Base-by-base conservation (phyloP, 257 asterid genomes). In the Plectranthus barbatus region DNA sequence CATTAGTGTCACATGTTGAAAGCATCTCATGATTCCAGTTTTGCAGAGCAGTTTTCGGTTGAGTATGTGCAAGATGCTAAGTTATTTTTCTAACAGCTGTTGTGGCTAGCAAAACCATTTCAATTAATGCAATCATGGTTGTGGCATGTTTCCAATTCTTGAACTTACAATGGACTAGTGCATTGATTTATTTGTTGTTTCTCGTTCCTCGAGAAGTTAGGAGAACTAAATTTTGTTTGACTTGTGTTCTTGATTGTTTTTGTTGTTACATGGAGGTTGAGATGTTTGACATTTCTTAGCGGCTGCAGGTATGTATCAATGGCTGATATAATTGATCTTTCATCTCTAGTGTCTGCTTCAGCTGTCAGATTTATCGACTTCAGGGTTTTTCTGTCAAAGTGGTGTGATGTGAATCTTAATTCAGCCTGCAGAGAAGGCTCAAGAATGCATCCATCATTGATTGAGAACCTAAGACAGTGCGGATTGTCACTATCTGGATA, bases 261-360 rank as follows among this genome's bases (percentile, higher is more conserved):
- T 42, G 34, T 19, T 29, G 51, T 49, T 41, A 23, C 40, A 23
- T 26, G 14, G 36, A 23, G 21, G 39, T 54, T 76, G 57, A 60
- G 14, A 7, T 69, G 23, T 48, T 47, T 54, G 50, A 7, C 7
- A 20, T 68, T 31, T 15, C 45, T 48, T 66, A 51, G 56, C 70
- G 58, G 44, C 57, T 81, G 76, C 83, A 91, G 99, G 85, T 92
- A 86, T 70, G 56, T 80, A 64, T 86, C 99, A 60, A 86, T 92
- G 90, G 86, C 87, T 1, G 95, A 83, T 60, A 45, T 92, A 65
- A 65, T 89, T 59, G 91, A 92, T 82, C 55, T 89, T 56, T 86
- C 94, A 21, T 56, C 81, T 45, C 69, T 85, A 66, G 56, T 65
- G 69, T 79, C 91, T 49, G 24, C 57, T 80, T 73, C 95, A 45